Conservation (phyloP, 164 flowering plant genomes). For the Vitis rotundifolia region DNA sequence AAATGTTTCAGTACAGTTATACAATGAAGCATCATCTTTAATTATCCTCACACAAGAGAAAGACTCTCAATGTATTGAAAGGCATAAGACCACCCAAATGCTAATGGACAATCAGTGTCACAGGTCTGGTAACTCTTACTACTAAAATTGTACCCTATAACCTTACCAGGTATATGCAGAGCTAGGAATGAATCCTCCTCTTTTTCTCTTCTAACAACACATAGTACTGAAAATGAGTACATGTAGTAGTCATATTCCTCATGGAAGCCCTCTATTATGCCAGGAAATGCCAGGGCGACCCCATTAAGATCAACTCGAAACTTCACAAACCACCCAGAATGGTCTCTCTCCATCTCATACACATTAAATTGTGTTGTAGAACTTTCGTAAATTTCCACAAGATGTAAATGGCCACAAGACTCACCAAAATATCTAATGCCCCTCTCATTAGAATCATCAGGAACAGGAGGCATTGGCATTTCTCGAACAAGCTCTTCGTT, state of each 20-base stretch:
- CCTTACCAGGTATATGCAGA: constrained; percentile 20
- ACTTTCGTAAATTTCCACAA: background rate
- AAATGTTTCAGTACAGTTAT: too few relatives aligned
- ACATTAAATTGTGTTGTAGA: constrained; percentile 5
- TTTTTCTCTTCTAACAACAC: constrained; percentile 12
- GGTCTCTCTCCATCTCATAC: constrained; percentile 21
- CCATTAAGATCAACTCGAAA: constrained; percentile 16
- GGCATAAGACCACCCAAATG: constrained; percentile 3
- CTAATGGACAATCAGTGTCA: constrained; percentile 4
- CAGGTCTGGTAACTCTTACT: constrained; percentile 10
- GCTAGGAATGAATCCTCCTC: constrained; percentile 27
- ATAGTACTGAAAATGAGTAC: constrained; percentile 3
- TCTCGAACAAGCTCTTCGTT: constrained; percentile 6
- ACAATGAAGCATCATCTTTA: too few relatives aligned
- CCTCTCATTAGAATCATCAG: background rate
- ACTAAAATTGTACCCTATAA: constrained; percentile 21
- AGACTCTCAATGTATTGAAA: constrained; percentile 14
- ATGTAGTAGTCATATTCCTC: background rate
- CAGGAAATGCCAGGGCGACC: constrained; percentile 15
- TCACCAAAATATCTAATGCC: constrained; percentile 8
- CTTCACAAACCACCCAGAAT: constrained; percentile 24
- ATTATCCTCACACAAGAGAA: constrained; percentile 14
- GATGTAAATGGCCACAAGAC: constrained; percentile 11
- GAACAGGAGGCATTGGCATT: constrained; percentile 15
- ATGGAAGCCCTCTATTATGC: background rate